phyloP scores from a whole-genome alignment of 1,284 basidiomycete genomes.

The Leccinum brunneo-olivaceum region DNA sequence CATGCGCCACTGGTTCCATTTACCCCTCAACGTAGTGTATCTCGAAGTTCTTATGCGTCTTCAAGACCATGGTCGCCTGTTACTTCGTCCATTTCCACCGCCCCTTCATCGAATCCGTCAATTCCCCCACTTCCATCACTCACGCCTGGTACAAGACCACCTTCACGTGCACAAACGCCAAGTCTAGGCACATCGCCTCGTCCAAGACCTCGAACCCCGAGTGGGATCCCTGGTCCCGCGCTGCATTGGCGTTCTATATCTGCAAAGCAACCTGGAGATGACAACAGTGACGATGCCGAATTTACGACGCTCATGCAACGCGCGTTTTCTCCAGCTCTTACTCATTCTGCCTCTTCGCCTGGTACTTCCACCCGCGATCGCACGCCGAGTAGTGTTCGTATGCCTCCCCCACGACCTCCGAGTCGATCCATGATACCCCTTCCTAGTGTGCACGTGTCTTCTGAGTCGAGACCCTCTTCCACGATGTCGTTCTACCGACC shows the following conservation, averaged over 20 bases:
- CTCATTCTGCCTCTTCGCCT: constrained; percentile 33
- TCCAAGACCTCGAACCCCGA: constrained; percentile 69
- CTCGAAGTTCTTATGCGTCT: constrained; percentile 68
- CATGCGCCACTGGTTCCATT: constrained; percentile 45
- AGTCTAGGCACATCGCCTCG: constrained; percentile 43
- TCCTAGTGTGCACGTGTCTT: constrained; percentile 62
- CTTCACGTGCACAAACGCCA: constrained; percentile 35
- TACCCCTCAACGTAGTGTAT: constrained; percentile 50
- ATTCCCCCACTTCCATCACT: constrained; percentile 39
- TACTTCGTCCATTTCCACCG: constrained; percentile 64
- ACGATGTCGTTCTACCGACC: constrained; percentile 62
- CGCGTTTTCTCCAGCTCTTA: constrained; percentile 58
- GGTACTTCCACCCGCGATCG: constrained; percentile 31
- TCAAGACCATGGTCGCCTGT: constrained; percentile 76
- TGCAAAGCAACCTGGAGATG: constrained; percentile 43
- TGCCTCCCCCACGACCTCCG: constrained; percentile 63
- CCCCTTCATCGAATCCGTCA: constrained; percentile 49
- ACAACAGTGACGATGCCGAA: constrained; percentile 44
- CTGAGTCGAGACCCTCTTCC: constrained; percentile 63
- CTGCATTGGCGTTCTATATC: constrained; percentile 44
- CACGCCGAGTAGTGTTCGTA: constrained; percentile 34
- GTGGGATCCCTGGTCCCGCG: constrained; percentile 61
- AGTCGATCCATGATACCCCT: constrained; percentile 78
- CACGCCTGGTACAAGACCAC: constrained; percentile 35
- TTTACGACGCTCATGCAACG: constrained; percentile 46